Conservation (phyloP, 495 filamentous ascomycete genomes). For the Xylaria grammica region DNA sequence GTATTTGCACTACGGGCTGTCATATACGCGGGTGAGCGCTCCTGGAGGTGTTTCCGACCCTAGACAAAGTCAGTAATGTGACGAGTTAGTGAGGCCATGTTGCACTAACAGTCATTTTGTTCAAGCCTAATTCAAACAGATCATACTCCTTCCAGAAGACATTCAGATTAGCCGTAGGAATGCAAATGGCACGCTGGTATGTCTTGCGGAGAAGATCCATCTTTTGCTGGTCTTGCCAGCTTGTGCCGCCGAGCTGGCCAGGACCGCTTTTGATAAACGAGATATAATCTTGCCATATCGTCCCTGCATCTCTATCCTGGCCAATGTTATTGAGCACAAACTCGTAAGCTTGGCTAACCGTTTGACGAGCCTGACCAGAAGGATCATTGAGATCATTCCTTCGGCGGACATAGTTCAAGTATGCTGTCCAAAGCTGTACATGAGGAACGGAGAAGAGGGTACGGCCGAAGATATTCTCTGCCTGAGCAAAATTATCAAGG, state of each 20-base stretch:
- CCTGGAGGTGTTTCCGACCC: slow-evolving; percentile 92
- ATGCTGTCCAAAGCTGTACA: slow-evolving; percentile 88
- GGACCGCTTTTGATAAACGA: slow-evolving; percentile 87
- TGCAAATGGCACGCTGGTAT: slow-evolving; percentile 84
- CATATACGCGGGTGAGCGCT: slow-evolving; percentile 90
- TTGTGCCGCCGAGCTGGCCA: slow-evolving; percentile 78
- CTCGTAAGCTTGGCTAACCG: slow-evolving; percentile 84
- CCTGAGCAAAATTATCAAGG: slow-evolving; percentile 72
- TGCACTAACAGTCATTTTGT: slow-evolving; percentile 77
- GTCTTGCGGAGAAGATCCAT: slow-evolving; percentile 90
- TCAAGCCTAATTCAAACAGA: slow-evolving; percentile 88
- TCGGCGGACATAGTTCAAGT: slow-evolving; percentile 92
- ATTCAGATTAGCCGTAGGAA: slow-evolving; percentile 81
- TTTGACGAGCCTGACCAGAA: slow-evolving; percentile 73
- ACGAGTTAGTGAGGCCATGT: neutral
- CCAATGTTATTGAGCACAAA: slow-evolving; percentile 89
- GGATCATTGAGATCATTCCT: slow-evolving; percentile 85
- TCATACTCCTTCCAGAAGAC: slow-evolving; percentile 96
- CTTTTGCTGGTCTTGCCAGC: slow-evolving; percentile 97
- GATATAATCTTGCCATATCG: slow-evolving; percentile 91
- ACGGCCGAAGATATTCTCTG: slow-evolving; percentile 81
- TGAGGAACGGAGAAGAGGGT: slow-evolving; percentile 75
- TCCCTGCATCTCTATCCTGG: slow-evolving; percentile 88
- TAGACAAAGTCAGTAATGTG: slow-evolving; percentile 41
- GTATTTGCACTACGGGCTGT: slow-evolving; percentile 85